phyloP scores from a whole-genome alignment of 768 basidiomycete species.

The Filobasidium floriforme region DNA sequence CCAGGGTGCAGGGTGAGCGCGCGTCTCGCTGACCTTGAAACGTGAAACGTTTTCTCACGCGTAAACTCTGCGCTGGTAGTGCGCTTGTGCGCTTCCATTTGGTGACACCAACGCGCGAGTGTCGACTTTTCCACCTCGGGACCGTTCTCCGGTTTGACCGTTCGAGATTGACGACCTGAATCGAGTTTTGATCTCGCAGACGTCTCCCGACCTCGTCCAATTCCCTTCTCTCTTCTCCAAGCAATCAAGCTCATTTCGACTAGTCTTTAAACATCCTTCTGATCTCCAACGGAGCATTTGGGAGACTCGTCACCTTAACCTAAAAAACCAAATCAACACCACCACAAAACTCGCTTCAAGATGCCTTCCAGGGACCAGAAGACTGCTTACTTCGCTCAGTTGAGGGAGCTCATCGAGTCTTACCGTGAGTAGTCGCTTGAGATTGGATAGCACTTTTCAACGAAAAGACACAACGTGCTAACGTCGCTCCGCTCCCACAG shows the following conservation, averaged over 20 bases:
- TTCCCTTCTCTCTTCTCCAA: neutral
- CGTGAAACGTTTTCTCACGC: no score
- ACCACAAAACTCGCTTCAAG: conserved; percentile 41
- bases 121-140: no score
- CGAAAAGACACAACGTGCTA: neutral
- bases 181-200: no score
- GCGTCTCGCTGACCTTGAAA: no score
- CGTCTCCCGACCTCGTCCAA: neutral
- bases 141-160: no score
- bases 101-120: no score
- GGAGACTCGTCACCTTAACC: conserved; percentile 36
- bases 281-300: conserved; percentile 36
- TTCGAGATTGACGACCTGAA: no score
- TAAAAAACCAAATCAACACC: conserved; percentile 32
- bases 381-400: conserved; percentile 81
- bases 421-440: conserved; percentile 58
- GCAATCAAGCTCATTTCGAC: neutral
- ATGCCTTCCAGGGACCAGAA: conserved; percentile 95
- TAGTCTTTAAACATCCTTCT: conserved; percentile 45
- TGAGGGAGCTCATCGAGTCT: conserved; percentile 82
- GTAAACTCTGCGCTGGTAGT: no score
- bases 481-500: conserved; percentile 47
- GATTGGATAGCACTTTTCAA: no score
- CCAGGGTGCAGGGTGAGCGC: no score
- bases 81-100: no score